Evolutionary conservation across 2,329 filamentous ascomycete genomes (phyloP).

Genomic region (Xylaria sp.): DNA sequence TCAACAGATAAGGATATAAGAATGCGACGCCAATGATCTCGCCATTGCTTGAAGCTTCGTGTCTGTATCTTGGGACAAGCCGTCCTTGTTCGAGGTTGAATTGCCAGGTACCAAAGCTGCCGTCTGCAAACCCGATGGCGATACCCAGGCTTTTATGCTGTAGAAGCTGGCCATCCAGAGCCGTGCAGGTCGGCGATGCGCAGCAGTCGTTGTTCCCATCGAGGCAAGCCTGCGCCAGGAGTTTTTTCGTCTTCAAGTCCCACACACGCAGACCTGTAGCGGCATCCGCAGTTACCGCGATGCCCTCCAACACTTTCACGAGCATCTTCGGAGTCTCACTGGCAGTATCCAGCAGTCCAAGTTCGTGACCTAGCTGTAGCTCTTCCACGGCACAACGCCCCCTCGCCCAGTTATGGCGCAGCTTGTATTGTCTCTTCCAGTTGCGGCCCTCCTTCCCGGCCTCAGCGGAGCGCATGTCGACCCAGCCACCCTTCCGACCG

Average conservation of each 20-base stretch:
- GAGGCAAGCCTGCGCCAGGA: slow-evolving; percentile 65
- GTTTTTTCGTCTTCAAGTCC: slow-evolving; percentile 72
- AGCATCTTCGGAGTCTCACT: slow-evolving; percentile 69
- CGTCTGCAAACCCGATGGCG: slow-evolving; percentile 76
- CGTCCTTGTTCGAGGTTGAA: slow-evolving; percentile 59
- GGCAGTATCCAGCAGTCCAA: slow-evolving; percentile 21
- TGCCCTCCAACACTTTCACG: slow-evolving; percentile 79
- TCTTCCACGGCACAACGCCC: slow-evolving; percentile 85
- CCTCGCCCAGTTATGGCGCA: slow-evolving; percentile 90
- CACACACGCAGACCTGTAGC: slow-evolving; percentile 79
- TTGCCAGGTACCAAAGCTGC: slow-evolving; percentile 76
- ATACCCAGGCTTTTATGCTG: slow-evolving; percentile 65
- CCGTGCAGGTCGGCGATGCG: slow-evolving; percentile 69
- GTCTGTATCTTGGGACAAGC: slow-evolving; percentile 66
- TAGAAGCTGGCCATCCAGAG: slow-evolving; percentile 67
- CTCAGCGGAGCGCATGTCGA: slow-evolving; percentile 65
- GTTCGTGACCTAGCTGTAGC: slow-evolving; percentile 60
- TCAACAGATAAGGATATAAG: slow-evolving; percentile 79
- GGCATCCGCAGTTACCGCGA: slow-evolving; percentile 81
- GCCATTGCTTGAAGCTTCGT: slow-evolving; percentile 71
- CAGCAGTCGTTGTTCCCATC: slow-evolving; percentile 37
- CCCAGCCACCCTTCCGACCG: slow-evolving; percentile 56
- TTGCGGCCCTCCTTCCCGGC: slow-evolving; percentile 37
- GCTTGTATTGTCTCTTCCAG: slow-evolving; percentile 78
- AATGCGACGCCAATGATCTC: slow-evolving; percentile 77